Conservation (phyloP, 441 rosid species). For the Sinapis alba region DNA sequence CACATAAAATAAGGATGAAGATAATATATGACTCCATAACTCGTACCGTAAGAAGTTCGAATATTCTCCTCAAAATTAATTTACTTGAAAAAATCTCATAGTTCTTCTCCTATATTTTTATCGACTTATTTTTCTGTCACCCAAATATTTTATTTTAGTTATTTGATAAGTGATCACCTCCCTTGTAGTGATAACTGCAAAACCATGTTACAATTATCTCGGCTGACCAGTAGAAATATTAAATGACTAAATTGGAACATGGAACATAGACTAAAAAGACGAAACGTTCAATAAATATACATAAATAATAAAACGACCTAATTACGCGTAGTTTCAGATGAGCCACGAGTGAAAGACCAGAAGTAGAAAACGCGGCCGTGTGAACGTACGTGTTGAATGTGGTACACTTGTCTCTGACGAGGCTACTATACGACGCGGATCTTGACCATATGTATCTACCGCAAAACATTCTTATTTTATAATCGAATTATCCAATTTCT, state of each 20-base stretch:
- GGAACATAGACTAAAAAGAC: background rate
- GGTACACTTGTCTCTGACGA: slow-evolving; percentile 16
- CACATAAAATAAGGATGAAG: no score
- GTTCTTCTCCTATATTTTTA: background rate
- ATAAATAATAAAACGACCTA: background rate
- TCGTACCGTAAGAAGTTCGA: no score
- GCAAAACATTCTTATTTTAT: background rate
- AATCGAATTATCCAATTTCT: background rate
- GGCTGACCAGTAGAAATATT: background rate
- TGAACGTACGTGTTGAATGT: slow-evolving; percentile 16
- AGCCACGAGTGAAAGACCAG: background rate
- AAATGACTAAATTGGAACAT: background rate
- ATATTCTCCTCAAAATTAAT: no score
- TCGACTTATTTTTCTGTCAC: background rate
- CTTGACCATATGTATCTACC: background rate
- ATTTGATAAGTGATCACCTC: background rate
- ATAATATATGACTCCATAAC: no score
- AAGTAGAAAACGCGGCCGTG: slow-evolving; percentile 6
- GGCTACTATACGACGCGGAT: background rate
- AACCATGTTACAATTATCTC: background rate
- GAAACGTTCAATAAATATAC: background rate
- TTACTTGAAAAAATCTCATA: background rate
- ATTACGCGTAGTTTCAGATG: no score
- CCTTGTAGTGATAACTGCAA: background rate
- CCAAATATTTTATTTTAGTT: background rate